Base-by-base conservation (phyloP, 2,329 filamentous ascomycete species). In the Pseudodiploospora longispora region DNA sequence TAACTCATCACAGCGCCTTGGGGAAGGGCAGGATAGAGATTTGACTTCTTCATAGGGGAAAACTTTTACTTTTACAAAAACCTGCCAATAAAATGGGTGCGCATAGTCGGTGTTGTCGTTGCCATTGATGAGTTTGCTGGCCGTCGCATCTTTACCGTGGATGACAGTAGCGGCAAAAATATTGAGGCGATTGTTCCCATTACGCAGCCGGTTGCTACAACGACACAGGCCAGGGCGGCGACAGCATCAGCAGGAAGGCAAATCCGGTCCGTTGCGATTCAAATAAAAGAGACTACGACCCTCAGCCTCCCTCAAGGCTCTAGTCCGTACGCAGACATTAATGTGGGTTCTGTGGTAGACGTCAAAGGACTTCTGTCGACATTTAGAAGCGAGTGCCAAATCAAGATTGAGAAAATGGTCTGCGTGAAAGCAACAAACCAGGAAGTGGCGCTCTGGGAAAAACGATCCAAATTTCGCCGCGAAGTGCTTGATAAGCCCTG, bases 71-170 rank as follows among this genome's bases (percentile, higher is more conserved):
- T 89, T 62, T 73, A 81, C 65, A 63, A 72, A 40, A 90, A 89
- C 60, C 80, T 90, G 52, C 86, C 86, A 0, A 79, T 91, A 53
- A 79, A 80, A 72, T 90, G 82, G 77, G 76, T 86, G 42, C 80
- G 82, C 49, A 62, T 90, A 30, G 74, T 80, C 6, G 87, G 87
- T 30, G 63, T 88, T 6, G 73, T 91, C 27, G 80, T 89, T 44
- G 77, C 75, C 9, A 64, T 80, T 32, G 73, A 79, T 50, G 70
- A 79, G 27, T 74, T 68, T 44, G 50, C 55, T 32, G 63, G 62
- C 32, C 66, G 66, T 32, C 68, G 66, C 37, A 63, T 76, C 35
- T 80, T 74, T 53, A 80, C 73, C 2, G 59, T 85, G n/a, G 81
- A 85, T 52, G 81, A 85, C 59, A 77, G 80, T 58, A 82, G 76